These are phyloP conservation scores for Cordyceps cicadae DNA, from an alignment of 2,329 filamentous ascomycete species.

Conservation along the genomic window DNA sequence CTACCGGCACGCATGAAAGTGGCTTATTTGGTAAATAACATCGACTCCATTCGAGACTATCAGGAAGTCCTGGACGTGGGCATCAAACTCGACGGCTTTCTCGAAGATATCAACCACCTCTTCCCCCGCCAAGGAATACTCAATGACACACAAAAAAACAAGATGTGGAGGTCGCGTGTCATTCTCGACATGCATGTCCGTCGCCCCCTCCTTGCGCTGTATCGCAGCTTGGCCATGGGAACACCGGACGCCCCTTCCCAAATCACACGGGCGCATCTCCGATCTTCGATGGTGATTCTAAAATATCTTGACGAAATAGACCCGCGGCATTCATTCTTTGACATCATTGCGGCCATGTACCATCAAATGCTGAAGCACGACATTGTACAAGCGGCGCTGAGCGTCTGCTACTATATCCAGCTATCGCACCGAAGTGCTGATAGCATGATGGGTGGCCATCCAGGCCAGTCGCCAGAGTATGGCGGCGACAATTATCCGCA, in stretches of 20 bases:
- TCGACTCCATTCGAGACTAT: conserved; percentile 46
- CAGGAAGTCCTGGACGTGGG: conserved; percentile 45
- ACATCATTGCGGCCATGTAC: conserved; percentile 43
- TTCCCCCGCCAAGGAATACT: conserved; percentile 38
- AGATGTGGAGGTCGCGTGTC: conserved; percentile 43
- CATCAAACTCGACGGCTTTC: conserved; percentile 42
- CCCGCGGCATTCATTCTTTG: conserved; percentile 36
- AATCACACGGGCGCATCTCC: conserved; percentile 43
- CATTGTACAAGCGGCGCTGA: conserved; percentile 46
- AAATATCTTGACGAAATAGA: conserved; percentile 48
- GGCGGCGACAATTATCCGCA: conserved; percentile 25
- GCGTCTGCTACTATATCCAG: conserved; percentile 47
- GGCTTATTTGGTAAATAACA: conserved; percentile 40
- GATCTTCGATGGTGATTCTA: conserved; percentile 47
- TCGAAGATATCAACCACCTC: conserved; percentile 47
- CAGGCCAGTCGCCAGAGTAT: conserved; percentile 27
- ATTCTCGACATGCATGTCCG: conserved; percentile 48
- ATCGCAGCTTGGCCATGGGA: conserved; percentile 48
- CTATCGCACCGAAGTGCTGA: conserved; percentile 23
- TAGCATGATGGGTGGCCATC: conserved; percentile 21
- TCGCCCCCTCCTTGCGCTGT: conserved; percentile 43
- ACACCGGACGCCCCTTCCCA: conserved; percentile 40
- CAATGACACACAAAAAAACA: conserved; percentile 36
- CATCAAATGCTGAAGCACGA: conserved; percentile 45
- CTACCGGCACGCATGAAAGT: conserved; percentile 41